Conservation (phyloP, 352 stramenopile species). For the Globisporangium cylindrosporum region DNA sequence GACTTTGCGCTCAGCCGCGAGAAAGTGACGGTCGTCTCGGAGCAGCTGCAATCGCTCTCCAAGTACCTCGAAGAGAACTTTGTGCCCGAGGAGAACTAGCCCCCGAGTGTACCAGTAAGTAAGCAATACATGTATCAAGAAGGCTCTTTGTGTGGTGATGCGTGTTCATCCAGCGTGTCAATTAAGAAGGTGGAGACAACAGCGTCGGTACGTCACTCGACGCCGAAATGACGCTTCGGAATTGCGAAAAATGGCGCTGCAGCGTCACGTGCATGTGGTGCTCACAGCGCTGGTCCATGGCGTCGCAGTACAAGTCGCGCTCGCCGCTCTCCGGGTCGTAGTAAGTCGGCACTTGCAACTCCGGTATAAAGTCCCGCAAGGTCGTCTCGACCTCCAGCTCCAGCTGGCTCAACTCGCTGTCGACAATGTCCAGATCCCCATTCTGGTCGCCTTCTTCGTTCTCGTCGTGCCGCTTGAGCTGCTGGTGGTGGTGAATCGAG, state of each 20-base stretch:
- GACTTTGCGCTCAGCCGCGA: slow-evolving; percentile 72
- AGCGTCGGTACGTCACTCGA: not conserved
- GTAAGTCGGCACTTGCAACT: slow-evolving; percentile 22
- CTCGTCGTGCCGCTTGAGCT: not conserved
- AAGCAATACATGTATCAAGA: not conserved
- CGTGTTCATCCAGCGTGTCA: not conserved
- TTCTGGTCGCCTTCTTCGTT: not conserved
- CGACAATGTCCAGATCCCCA: not conserved
- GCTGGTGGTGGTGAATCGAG: not conserved
- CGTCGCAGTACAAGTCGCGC: slow-evolving; percentile 13
- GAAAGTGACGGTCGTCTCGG: slow-evolving; percentile 75
- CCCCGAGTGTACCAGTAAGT: not conserved
- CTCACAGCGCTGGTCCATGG: slow-evolving; percentile 32
- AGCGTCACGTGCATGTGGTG: slow-evolving; percentile 39
- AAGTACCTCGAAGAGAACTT: slow-evolving; percentile 79
- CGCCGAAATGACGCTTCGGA: slow-evolving; percentile 21
- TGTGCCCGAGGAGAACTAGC: slow-evolving; percentile 54
- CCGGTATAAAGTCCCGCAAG: slow-evolving; percentile 39
- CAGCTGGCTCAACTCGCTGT: slow-evolving; percentile 22
- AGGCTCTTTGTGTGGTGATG: not conserved
- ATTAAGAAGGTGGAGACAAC: not conserved
- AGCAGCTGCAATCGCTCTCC: slow-evolving; percentile 75
- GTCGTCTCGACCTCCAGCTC: slow-evolving; percentile 27
- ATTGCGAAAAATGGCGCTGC: slow-evolving; percentile 61
- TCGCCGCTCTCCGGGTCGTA: slow-evolving; percentile 18